A percentile compares a stretch with the other conserved stretches of the same genome.
These are phyloP conservation scores for Clavispora fructus DNA, from an alignment of 805 yeast genomes.

Conservation along the genomic window DNA sequence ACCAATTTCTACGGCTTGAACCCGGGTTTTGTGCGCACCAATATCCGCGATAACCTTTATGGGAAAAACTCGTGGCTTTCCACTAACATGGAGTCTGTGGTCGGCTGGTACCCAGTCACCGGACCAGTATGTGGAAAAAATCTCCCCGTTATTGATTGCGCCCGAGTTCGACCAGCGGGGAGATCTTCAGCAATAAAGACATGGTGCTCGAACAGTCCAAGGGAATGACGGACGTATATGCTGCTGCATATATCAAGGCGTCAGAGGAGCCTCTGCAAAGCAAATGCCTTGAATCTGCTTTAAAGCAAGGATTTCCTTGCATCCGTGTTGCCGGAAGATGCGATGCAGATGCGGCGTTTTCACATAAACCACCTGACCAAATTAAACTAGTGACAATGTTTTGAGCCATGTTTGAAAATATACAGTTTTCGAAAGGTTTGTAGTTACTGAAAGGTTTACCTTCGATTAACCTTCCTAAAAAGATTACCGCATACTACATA, in stretches of 20 bases:
- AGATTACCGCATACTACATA: too few species aligned
- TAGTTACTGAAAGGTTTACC: too few species aligned
- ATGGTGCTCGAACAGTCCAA: slow-evolving; percentile 19
- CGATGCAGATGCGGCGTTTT: too few species aligned
- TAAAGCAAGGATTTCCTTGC: too few species aligned
- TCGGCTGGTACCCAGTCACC: slow-evolving; percentile 28
- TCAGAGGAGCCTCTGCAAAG: slow-evolving; percentile 18
- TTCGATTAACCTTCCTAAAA: too few species aligned
- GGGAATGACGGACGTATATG: slow-evolving; percentile 24
- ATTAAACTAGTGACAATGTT: too few species aligned
- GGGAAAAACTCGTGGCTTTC: slow-evolving; percentile 24
- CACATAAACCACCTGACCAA: too few species aligned
- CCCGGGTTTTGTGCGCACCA: slow-evolving; percentile 35
- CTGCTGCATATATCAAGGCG: slow-evolving; percentile 16
- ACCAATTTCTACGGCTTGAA: slow-evolving; percentile 32
- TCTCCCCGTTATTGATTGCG: slow-evolving; percentile 28
- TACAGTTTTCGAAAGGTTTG: too few species aligned
- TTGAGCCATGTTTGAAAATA: too few species aligned
- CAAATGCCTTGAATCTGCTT: slow-evolving; percentile 18
- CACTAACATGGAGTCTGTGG: slow-evolving; percentile 18
- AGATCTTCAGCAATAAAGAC: slow-evolving; percentile 25
- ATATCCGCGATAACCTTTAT: slow-evolving; percentile 26
- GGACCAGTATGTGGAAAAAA: slow-evolving; percentile 25
- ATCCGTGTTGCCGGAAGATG: too few species aligned
- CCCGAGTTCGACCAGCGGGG: slow-evolving; percentile 25